Conservation (phyloP, 2,329 filamentous ascomycete species). For the Diaporthe ilicicola region DNA sequence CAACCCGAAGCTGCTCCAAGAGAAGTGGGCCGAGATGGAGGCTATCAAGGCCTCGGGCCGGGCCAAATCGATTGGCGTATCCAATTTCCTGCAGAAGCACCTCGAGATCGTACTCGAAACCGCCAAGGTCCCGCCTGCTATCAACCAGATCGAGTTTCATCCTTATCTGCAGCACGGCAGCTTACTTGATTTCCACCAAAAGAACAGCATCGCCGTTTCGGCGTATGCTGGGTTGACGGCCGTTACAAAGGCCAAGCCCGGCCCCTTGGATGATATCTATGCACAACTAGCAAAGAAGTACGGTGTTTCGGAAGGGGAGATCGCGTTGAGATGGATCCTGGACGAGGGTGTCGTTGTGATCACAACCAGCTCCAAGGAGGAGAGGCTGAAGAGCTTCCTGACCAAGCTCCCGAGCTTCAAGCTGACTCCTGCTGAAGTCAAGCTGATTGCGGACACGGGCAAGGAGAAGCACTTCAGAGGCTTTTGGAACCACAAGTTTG, state of each 20-base stretch:
- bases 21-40: conserved; percentile 67
- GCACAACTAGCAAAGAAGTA: conserved; percentile 59
- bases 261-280: conserved; percentile 63
- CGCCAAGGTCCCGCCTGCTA: conserved; percentile 69
- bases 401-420: conserved; percentile 62
- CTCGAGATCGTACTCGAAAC: conserved; percentile 65
- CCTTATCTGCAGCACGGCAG: conserved; percentile 74
- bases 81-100: conserved; percentile 72
- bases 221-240: conserved; percentile 43
- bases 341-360: conserved; percentile 67
- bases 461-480: conserved; percentile 67
- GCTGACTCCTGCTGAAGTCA: conserved; percentile 66
- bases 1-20: conserved; percentile 61
- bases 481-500: conserved; percentile 66
- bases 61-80: conserved; percentile 77
- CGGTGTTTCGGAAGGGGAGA: conserved; percentile 59
- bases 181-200: conserved; percentile 49
- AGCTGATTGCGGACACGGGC: conserved; percentile 63
- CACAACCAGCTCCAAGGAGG: conserved; percentile 67
- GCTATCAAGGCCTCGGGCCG: conserved; percentile 73
- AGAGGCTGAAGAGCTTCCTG: conserved; percentile 65
- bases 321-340: conserved; percentile 64
- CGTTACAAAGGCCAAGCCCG: conserved; percentile 56
- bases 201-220: conserved; percentile 48
- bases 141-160: conserved; percentile 86